These are phyloP conservation scores for Colletotrichum costaricense DNA, from an alignment of 2,329 filamentous ascomycete species.

Conservation along the genomic window DNA sequence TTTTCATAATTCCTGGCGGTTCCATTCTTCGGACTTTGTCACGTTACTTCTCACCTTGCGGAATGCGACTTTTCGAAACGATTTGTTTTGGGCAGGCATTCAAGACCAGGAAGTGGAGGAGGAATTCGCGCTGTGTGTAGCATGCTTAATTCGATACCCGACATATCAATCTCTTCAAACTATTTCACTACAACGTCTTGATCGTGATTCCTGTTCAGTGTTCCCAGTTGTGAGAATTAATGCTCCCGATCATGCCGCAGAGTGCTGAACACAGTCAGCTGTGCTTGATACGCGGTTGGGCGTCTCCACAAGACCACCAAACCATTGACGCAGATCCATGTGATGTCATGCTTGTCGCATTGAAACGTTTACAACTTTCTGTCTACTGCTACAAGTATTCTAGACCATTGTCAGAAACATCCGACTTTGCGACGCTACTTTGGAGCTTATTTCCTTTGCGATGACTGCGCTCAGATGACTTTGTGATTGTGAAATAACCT, in stretches of 20 bases:
- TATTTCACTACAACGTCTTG: not conserved
- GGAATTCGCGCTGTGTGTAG: slow-evolving; percentile 22
- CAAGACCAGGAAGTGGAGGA: not conserved
- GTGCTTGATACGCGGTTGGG: not conserved
- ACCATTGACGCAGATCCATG: not conserved
- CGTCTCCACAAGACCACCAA: not conserved
- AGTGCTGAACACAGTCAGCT: not conserved
- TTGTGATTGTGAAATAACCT: not conserved
- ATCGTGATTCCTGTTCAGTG: not conserved
- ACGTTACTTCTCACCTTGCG: slow-evolving; percentile 15
- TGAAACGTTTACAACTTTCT: not conserved
- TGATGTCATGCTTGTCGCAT: slow-evolving; percentile 22
- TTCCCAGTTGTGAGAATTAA: not conserved
- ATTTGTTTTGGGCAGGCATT: slow-evolving; percentile 13
- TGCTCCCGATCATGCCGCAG: not conserved
- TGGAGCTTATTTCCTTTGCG: not conserved
- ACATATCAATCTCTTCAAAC: slow-evolving; percentile 33
- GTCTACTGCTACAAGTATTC: not conserved
- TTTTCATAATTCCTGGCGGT: slow-evolving; percentile 19
- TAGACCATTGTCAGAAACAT: not conserved
- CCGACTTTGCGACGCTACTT: not conserved
- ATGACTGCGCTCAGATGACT: not conserved
- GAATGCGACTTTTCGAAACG: slow-evolving; percentile 17
- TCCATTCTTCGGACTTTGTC: slow-evolving; percentile 7
- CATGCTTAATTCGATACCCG: slow-evolving; percentile 37